Percentiles rank a stretch among this genome's conserved stretches.
Conservation (phyloP, 208 protist genomes). For the Phytomonas sp. region DNA sequence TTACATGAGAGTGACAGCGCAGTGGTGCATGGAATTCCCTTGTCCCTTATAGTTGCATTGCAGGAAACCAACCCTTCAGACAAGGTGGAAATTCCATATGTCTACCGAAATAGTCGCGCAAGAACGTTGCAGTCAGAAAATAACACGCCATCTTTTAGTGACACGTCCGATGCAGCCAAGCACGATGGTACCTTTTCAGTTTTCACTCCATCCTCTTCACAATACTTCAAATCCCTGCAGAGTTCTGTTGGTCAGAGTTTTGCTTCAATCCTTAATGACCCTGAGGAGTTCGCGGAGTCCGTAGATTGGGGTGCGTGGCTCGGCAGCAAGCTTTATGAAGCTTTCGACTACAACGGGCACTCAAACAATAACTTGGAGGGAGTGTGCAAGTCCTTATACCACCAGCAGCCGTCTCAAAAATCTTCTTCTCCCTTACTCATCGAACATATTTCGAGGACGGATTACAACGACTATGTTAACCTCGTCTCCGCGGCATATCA, state of each 20-base stretch:
- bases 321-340: constrained; percentile 50
- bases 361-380: constrained; percentile 18
- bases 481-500: constrained; percentile 58
- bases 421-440: constrained; percentile 35
- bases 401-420: constrained; percentile 19
- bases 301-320: constrained; percentile 61
- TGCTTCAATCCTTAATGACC: constrained; percentile 87
- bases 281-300: constrained; percentile 12
- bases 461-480: constrained; percentile 64
- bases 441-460: constrained; percentile 26
- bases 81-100: neutral
- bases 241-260: constrained; percentile 82
- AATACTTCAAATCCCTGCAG: constrained; percentile 63
- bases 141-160: neutral
- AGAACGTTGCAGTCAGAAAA: neutral
- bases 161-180: neutral
- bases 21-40: neutral
- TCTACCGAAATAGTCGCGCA: neutral
- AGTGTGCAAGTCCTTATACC: constrained; percentile 10
- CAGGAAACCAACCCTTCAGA: neutral
- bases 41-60: constrained; percentile 7
- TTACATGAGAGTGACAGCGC: constrained; percentile 29
- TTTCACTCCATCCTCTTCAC: constrained; percentile 53
- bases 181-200: constrained; percentile 20
- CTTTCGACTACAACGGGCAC: constrained; percentile 46